These are phyloP conservation scores for Psilocybe tampanensis DNA, from an alignment of 768 basidiomycete species.

Conservation along the genomic window DNA sequence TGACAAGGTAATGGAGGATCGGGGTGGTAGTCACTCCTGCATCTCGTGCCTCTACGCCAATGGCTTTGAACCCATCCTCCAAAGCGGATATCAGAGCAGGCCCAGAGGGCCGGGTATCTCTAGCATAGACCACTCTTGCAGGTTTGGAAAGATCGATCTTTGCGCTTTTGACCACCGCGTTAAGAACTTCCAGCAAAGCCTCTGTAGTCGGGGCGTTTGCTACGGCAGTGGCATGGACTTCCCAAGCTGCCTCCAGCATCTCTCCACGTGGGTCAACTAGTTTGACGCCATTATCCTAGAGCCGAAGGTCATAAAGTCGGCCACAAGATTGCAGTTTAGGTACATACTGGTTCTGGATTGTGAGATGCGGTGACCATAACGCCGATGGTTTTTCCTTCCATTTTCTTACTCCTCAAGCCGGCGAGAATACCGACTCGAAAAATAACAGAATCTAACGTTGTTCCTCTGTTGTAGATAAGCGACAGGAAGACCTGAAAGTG, in stretches of 20 bases:
- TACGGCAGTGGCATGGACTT: conserved; percentile 79
- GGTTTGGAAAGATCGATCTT: conserved; percentile 83
- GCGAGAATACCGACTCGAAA: conserved; percentile 93
- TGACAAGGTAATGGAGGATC: conserved; percentile 92
- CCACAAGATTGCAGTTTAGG: neutral
- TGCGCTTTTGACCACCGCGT: conserved; percentile 57
- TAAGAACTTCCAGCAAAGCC: conserved; percentile 69
- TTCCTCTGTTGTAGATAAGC: conserved; percentile 47
- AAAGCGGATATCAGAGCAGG: conserved; percentile 73
- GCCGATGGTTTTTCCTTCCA: conserved; percentile 91
- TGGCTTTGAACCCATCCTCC: conserved; percentile 78
- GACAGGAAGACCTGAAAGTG: neutral
- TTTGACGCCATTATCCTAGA: conserved; percentile 97
- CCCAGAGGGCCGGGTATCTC: conserved; percentile 93
- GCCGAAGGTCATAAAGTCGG: conserved; percentile 13
- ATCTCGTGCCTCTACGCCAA: conserved; percentile 69
- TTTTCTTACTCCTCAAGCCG: conserved; percentile 84
- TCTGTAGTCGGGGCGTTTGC: conserved; percentile 81
- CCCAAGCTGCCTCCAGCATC: conserved; percentile 96
- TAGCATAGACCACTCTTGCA: conserved; percentile 83
- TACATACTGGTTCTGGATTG: conserved; percentile 89
- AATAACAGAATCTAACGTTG: conserved; percentile 83
- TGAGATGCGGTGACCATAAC: conserved; percentile 99
- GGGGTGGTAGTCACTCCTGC: conserved; percentile 92
- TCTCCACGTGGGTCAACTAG: conserved; percentile 96